These are phyloP conservation scores for Neofusicoccum cordaticola DNA, from an alignment of 2,329 filamentous ascomycete species.

Conservation along the genomic window DNA sequence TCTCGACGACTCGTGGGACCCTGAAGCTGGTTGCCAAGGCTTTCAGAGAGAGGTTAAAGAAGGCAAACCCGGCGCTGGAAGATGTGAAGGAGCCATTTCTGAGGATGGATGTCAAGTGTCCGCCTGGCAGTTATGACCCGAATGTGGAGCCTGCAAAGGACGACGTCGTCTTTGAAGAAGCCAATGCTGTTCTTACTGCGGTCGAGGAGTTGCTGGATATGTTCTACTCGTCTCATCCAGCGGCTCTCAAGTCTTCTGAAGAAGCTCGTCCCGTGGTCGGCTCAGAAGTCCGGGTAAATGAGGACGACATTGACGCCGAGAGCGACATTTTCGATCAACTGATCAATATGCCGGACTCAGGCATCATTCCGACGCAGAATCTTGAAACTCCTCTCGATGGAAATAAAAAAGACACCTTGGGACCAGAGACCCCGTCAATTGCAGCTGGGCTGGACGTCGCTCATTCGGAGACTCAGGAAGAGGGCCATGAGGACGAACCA, in stretches of 20 bases:
- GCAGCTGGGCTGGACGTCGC: neutral
- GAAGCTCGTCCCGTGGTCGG: too few species aligned
- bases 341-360: neutral
- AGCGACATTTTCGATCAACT: neutral
- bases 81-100: constrained; percentile 58
- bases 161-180: constrained; percentile 65
- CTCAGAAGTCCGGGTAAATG: neutral
- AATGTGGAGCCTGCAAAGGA: constrained; percentile 73
- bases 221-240: constrained; percentile 29
- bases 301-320: neutral
- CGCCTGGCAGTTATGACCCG: constrained; percentile 62
- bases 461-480: neutral
- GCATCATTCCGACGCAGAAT: neutral
- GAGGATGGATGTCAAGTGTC: constrained; percentile 61
- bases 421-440: neutral
- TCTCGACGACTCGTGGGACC: constrained; percentile 55
- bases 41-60: constrained; percentile 51
- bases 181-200: constrained; percentile 44
- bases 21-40: constrained; percentile 58
- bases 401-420: too few species aligned
- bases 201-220: constrained; percentile 46
- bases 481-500: neutral
- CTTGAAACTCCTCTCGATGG: neutral
- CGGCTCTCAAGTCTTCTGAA: constrained; percentile 12
- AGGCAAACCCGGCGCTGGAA: constrained; percentile 23